Evolutionary conservation across 139 green algal species (phyloP), one percentile per base, ranked within the genome.

Genomic region (Raphidocelis subcapitata): DNA sequence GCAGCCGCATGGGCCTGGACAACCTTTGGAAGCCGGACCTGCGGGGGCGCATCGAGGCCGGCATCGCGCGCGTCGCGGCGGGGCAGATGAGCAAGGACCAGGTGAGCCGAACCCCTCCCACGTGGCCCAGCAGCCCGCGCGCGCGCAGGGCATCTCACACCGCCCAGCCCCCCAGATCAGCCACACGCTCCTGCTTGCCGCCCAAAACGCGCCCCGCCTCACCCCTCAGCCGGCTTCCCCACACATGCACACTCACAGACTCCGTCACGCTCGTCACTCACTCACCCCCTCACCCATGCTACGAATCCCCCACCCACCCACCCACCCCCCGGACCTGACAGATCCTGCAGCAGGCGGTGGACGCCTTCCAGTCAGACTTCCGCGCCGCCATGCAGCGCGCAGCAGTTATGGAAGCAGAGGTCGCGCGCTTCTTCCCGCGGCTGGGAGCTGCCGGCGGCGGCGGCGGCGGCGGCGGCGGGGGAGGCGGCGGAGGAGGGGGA

Each of bases 21-120:
- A 88, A 89, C 65, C 78, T 97, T 37, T 92, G 86, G 86, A 87
- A 90, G 80, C 93, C 93, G 15, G 77, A 87, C 61, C 88, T 98
- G 54, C 72, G 93, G 5, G 93, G 83, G 23, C 73, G 84, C 16
- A 98, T 97, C 65, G 93, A 98, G 82, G 55, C 65, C n/a, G 86
- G 86, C 82, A 98, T 97, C 77, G 73, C 51, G 5, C 77, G 80
- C 0, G 90, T 97, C 44, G 89, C 93, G 3, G 69, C 65, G 24
- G 92, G 92, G 2, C 31, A 29, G 3, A 79, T 85, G 31, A 82
- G 47, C 35, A 95, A 93, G 73, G 70, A 82, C 44, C 82, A 84
- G 62, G 75, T 67, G 69, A 5, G 67, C 62, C 41, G 64, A 12
- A 16, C n/a, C n/a, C n/a, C 23, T 28, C 56, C 56, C 23, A 63